A percentile compares a stretch with the other conserved stretches of the same genome.
Evolutionary conservation across 2,329 filamentous ascomycete species (phyloP).

Genomic region (Ceratocystis papillata): DNA sequence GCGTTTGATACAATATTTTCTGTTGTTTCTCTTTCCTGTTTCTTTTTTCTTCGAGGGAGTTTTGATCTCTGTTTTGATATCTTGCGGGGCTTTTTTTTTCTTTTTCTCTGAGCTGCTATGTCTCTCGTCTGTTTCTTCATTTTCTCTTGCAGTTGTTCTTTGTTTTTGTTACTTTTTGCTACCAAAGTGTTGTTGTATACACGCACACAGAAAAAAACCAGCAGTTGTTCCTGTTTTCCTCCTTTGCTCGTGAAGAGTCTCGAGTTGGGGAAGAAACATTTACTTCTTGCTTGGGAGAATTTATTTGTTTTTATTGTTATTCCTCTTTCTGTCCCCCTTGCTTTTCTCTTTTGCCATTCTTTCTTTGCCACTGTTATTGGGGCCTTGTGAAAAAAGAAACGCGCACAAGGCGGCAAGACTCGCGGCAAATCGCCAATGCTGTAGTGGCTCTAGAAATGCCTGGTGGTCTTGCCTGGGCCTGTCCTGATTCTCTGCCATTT

Average conservation of each 20-base stretch:
- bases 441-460: constrained; percentile 13
- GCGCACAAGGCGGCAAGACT: neutral
- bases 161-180: constrained; percentile 10
- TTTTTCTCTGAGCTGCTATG: constrained; percentile 5
- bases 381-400: neutral
- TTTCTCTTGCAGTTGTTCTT: neutral
- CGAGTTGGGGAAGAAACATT: too few relatives aligned
- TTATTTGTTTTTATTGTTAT: constrained; percentile 14
- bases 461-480: neutral
- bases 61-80: constrained; percentile 25
- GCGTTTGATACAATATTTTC: constrained; percentile 22
- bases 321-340: neutral
- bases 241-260: neutral
- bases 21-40: constrained; percentile 25
- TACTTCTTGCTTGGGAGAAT: constrained; percentile 1
- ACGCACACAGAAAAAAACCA: constrained; percentile 12
- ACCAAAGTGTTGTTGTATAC: constrained; percentile 10
- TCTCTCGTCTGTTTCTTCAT: neutral
- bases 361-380: neutral
- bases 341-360: neutral
- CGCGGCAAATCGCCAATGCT: constrained; percentile 4
- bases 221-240: neutral
- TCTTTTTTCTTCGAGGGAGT: constrained; percentile 26
- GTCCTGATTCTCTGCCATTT: neutral
- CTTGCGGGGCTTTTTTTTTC: constrained; percentile 22